These are phyloP conservation scores for Geum urbanum DNA, from an alignment of 306 rosid genomes.

Conservation along the genomic window DNA sequence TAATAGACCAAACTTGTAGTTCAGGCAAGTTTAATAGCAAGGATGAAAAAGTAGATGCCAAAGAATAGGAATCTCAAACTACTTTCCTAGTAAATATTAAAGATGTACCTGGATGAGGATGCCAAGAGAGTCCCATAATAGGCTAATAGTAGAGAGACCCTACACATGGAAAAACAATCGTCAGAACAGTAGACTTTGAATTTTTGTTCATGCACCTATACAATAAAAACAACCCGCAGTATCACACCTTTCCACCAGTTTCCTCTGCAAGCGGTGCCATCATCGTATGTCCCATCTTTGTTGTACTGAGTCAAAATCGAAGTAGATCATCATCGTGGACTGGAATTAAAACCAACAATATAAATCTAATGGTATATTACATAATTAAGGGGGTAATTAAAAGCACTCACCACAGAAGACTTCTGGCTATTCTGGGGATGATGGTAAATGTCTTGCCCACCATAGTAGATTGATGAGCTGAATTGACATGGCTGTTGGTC, in stretches of 20 bases:
- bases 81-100: neutral
- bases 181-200: constrained; percentile 7
- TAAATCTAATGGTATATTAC: too few relatives aligned
- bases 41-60: neutral
- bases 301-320: constrained; percentile 36
- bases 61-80: neutral
- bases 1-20: neutral
- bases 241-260: constrained; percentile 91
- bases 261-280: constrained; percentile 81
- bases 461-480: constrained; percentile 88
- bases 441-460: constrained; percentile 76
- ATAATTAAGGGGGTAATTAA: neutral
- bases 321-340: neutral
- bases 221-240: neutral
- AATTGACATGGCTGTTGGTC: constrained; percentile 82
- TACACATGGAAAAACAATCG: constrained; percentile 27
- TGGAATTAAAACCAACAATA: too few relatives aligned
- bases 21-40: neutral
- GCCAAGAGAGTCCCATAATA: constrained; percentile 23
- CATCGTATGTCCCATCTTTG: constrained; percentile 68
- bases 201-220: neutral
- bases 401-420: constrained; percentile 39
- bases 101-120: constrained; percentile 42
- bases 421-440: constrained; percentile 45
- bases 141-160: constrained; percentile 74